Conservation (phyloP, 2,329 filamentous ascomycete genomes). For the Ophiostoma triangulosporum region DNA sequence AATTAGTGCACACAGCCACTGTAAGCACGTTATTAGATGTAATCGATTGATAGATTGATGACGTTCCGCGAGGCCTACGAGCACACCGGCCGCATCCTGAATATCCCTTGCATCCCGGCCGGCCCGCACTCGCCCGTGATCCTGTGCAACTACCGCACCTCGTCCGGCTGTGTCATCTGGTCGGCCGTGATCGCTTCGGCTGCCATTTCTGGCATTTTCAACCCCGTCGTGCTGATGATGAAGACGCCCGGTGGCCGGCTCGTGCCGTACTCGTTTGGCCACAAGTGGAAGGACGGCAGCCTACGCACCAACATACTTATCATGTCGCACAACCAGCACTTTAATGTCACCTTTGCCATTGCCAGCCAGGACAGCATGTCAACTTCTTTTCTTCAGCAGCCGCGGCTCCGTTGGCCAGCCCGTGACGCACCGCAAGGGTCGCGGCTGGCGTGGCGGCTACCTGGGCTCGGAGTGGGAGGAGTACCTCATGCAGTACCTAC, state of each 20-base stretch:
- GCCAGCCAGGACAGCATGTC: slow-evolving; percentile 81
- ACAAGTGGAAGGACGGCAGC: slow-evolving; percentile 98
- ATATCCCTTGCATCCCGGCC: slow-evolving; percentile 89
- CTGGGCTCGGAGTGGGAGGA: slow-evolving; percentile 85
- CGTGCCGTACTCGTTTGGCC: slow-evolving; percentile 85
- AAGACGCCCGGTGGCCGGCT: slow-evolving; percentile 52
- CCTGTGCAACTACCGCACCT: slow-evolving; percentile 87
- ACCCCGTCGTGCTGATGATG: slow-evolving; percentile 87
- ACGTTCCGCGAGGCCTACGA: slow-evolving; percentile 94
- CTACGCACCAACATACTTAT: slow-evolving; percentile 90
- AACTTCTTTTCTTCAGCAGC: slow-evolving; percentile 98
- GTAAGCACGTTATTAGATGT: too few species aligned
- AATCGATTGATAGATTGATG: too few species aligned
- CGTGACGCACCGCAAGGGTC: slow-evolving; percentile 83
- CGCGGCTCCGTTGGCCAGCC: slow-evolving; percentile 83
- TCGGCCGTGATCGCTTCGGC: slow-evolving; percentile 89
- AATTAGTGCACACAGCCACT: too few species aligned
- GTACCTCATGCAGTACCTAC: slow-evolving; percentile 90
- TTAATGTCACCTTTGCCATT: slow-evolving; percentile 97
- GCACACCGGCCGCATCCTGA: slow-evolving; percentile 83
- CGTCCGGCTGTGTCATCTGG: slow-evolving; percentile 96
- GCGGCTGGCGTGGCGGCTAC: slow-evolving; percentile 93
- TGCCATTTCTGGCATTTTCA: slow-evolving; percentile 88
- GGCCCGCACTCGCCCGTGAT: slow-evolving; percentile 90
- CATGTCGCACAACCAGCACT: slow-evolving; percentile 86